Percentiles rank a stretch among this genome's conserved stretches.
phyloP scores from a whole-genome alignment of 768 basidiomycete genomes.

The Piloderma croceum region DNA sequence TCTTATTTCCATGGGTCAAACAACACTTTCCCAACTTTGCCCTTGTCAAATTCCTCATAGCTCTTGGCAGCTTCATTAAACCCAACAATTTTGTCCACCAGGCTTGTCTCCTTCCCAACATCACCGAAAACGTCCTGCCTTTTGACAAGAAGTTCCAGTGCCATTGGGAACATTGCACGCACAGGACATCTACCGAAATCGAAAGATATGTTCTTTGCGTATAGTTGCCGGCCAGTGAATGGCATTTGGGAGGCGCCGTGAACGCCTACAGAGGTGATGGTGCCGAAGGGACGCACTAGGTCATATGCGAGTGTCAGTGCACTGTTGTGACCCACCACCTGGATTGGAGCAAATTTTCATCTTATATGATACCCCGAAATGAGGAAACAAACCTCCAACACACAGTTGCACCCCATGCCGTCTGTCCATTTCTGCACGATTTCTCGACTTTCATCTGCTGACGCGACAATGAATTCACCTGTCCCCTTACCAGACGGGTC shows the following conservation, averaged over 20 bases:
- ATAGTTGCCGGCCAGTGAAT: conserved; percentile 46
- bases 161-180: conserved; percentile 68
- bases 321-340: conserved; percentile 68
- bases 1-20: conserved; percentile 69
- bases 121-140: conserved; percentile 70
- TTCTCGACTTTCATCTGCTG: conserved; percentile 46
- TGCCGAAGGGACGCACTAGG: conserved; percentile 70
- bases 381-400: conserved; percentile 52
- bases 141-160: conserved; percentile 65
- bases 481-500: conserved; percentile 36
- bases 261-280: conserved; percentile 70
- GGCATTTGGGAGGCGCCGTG: conserved; percentile 56
- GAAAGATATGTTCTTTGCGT: conserved; percentile 73
- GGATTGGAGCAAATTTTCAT: background rate
- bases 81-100: conserved; percentile 64
- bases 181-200: conserved; percentile 83
- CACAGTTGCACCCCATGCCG: conserved; percentile 54
- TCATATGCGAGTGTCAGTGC: conserved; percentile 63
- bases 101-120: conserved; percentile 54
- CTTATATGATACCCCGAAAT: no score
- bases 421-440: conserved; percentile 48
- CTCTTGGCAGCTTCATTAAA: conserved; percentile 50
- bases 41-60: conserved; percentile 68
- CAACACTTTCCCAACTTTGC: conserved; percentile 67
- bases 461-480: conserved; percentile 46